Evolutionary conservation across 371 early-diverging fungal species (phyloP).

Genomic region (Mucor piriformis): DNA sequence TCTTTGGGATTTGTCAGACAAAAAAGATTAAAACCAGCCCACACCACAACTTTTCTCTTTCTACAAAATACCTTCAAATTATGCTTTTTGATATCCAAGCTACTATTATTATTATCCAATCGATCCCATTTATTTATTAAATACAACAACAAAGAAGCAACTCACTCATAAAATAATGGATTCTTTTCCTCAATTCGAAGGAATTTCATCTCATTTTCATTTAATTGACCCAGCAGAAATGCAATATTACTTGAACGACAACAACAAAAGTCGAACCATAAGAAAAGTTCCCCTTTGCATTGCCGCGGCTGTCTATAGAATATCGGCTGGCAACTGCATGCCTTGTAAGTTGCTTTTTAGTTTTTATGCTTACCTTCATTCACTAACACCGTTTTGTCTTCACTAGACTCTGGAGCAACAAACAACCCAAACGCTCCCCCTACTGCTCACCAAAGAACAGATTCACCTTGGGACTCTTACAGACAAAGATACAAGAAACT

Average conservation of each 20-base stretch:
- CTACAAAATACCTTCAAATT: not conserved
- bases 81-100: not conserved
- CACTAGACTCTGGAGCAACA: not conserved
- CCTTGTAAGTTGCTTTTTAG: constrained; percentile 9
- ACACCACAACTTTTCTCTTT: not conserved
- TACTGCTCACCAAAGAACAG: constrained; percentile 6
- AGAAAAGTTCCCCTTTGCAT: constrained; percentile 22
- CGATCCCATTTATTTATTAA: not conserved
- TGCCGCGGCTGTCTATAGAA: constrained; percentile 23
- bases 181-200: not conserved
- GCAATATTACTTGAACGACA: constrained; percentile 14
- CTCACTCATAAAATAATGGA: not conserved
- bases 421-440: not conserved
- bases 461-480: constrained; percentile 18
- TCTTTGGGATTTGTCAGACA: not conserved
- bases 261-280: constrained; percentile 5
- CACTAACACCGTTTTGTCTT: not conserved
- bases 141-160: not conserved
- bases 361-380: not conserved
- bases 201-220: constrained; percentile 4
- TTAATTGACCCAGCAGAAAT: constrained; percentile 9
- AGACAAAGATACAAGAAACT: not conserved
- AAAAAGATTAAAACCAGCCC: not conserved
- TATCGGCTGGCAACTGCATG: constrained; percentile 25
- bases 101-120: not conserved